Evolutionary conservation across 768 basidiomycete genomes (phyloP), one percentile per base, ranked within the genome.

Genomic region (Termitomyces sp.): DNA sequence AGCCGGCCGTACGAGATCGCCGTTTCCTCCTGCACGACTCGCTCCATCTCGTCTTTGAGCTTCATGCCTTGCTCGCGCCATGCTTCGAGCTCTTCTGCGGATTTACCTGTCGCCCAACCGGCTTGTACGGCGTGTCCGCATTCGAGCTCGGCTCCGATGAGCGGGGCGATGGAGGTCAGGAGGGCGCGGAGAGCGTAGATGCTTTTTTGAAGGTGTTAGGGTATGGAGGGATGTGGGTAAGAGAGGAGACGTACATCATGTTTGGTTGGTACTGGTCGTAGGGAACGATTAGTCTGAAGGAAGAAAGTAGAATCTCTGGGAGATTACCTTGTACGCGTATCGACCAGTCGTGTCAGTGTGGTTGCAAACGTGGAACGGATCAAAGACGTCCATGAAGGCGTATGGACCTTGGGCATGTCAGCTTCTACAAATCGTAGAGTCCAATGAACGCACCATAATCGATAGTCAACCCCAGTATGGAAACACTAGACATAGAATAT

Each of bases 331-430:
- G 73, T 92, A 95, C 2, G 89, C 79, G 65, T 94, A 95, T 46
- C 92, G 80, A 16, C 89, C 90, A 57, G 78, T 79, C 50, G 83
- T 81, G 66, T 97, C 94, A 1, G 84, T 84, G 70, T 95, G 93
- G 65, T 95, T 98, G 76, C 95, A 98, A 55, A 98, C 88, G 65
- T 97, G 95, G 54, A 77, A 74, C 0, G 84, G 69, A 63, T 96
- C 88, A 65, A 89, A 98, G 4, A 94, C 84, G 68, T 98, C 95
- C 95, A 96, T 97, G 74, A 93, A 95, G 0, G 93, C 91, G 63
- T 89, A 97, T 33, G 95, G 95, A 8, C 92, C 93, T 87, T 9
- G 62, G 9, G n/a, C 18, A 7, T 20, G 18, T 54, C 24, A 54
- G 52, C 27, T n/a, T 57, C 27, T 22, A 18, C 15, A 37, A 0